These are phyloP conservation scores for Fusarium solani-melongenae DNA, from an alignment of 2,329 filamentous ascomycete species.

Conservation along the genomic window DNA sequence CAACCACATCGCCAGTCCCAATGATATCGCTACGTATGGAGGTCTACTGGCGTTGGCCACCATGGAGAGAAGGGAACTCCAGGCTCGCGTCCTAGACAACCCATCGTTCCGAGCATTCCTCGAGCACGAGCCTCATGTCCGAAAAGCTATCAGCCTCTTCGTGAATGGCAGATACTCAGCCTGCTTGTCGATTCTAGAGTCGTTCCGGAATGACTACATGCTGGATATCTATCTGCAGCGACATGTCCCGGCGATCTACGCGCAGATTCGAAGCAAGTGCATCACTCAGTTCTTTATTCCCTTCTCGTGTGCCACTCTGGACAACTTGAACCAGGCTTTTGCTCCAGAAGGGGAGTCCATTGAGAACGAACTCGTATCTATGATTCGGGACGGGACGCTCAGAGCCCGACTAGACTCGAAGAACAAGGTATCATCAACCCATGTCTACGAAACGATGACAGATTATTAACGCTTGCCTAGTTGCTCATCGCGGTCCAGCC, in stretches of 20 bases:
- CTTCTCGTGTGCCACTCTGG: conserved; percentile 86
- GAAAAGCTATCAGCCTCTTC: conserved; percentile 89
- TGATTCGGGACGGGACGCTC: conserved; percentile 80
- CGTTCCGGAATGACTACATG: conserved; percentile 86
- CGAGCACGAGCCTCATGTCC: conserved; percentile 92
- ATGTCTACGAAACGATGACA: not conserved
- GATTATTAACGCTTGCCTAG: conserved; percentile 49
- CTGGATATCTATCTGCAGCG: conserved; percentile 87
- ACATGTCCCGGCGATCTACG: conserved; percentile 78
- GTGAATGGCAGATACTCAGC: conserved; percentile 89
- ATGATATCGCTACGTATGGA: conserved; percentile 93
- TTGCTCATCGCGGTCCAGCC: conserved; percentile 78
- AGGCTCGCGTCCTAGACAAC: conserved; percentile 82
- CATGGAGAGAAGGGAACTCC: conserved; percentile 83
- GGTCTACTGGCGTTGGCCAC: conserved; percentile 90
- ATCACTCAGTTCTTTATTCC: conserved; percentile 94
- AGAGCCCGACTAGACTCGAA: conserved; percentile 88
- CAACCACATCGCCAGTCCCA: conserved; percentile 79
- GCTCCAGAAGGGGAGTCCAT: conserved; percentile 70
- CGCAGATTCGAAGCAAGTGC: conserved; percentile 84
- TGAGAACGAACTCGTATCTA: conserved; percentile 77
- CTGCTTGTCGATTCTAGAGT: conserved; percentile 84
- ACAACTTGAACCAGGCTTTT: conserved; percentile 83
- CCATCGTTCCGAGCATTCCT: conserved; percentile 84
- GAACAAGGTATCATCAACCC: conserved; percentile 66